Conservation (phyloP, 352 stramenopile genomes). For the Plasmopara viticola region DNA sequence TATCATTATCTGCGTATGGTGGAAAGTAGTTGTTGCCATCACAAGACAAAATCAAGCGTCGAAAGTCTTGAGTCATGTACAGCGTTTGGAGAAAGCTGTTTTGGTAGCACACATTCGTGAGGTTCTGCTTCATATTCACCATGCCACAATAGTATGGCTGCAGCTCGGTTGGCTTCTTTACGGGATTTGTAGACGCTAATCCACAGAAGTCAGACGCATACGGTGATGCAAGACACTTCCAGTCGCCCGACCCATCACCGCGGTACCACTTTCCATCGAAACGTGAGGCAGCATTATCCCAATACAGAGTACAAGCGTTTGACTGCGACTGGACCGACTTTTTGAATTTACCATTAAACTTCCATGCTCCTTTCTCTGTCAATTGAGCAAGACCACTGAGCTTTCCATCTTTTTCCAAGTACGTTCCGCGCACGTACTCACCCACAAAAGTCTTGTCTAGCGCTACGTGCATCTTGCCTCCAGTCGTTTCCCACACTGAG, state of each 20-base stretch:
- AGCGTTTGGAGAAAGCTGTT: conserved; percentile 87
- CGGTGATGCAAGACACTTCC: conserved; percentile 59
- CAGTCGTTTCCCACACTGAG: conserved; percentile 66
- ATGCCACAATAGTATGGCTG: conserved; percentile 79
- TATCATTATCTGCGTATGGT: conserved; percentile 19
- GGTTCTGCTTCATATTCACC: conserved; percentile 87
- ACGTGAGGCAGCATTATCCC: conserved; percentile 41
- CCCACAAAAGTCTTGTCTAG: conserved; percentile 42
- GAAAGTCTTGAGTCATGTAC: conserved; percentile 84
- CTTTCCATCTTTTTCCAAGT: conserved; percentile 63
- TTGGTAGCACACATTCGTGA: conserved; percentile 89
- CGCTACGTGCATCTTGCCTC: conserved; percentile 42
- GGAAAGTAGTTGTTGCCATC: conserved; percentile 38
- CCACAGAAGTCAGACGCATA: conserved; percentile 60
- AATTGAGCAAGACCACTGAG: conserved; percentile 49
- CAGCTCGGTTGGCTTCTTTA: conserved; percentile 29
- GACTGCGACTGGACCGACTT: conserved; percentile 59
- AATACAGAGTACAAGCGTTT: conserved; percentile 65
- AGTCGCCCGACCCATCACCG: conserved; percentile 72
- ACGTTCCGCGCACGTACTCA: conserved; percentile 68
- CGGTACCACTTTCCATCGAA: conserved; percentile 85
- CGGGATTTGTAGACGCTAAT: conserved; percentile 31
- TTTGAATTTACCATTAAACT: conserved; percentile 64
- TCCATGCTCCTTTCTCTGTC: conserved; percentile 49
- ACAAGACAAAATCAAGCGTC: conserved; percentile 58